These are phyloP conservation scores for Xanthoconium separans DNA, from an alignment of 1,284 basidiomycete genomes.

Conservation along the genomic window DNA sequence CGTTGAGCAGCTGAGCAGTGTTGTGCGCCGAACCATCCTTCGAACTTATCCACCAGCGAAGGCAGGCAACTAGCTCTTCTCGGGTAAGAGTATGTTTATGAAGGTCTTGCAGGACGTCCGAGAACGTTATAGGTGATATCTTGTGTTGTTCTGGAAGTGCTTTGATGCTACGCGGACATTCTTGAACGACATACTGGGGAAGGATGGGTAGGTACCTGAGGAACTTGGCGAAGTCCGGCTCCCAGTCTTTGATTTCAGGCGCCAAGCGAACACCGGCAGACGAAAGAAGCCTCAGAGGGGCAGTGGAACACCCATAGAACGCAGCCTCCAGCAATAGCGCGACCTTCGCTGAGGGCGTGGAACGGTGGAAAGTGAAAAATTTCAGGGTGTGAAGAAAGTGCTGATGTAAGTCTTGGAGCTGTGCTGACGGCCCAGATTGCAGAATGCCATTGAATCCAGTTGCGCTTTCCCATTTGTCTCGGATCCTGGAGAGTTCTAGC, in stretches of 20 bases:
- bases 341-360: constrained; percentile 83
- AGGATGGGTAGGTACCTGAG: no score
- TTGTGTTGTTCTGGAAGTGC: no score
- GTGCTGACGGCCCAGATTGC: constrained; percentile 29
- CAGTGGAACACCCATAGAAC: constrained; percentile 69
- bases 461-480: constrained; percentile 49
- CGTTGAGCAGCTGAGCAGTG: no score
- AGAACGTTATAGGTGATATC: no score
- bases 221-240: constrained; percentile 50
- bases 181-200: no score
- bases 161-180: no score
- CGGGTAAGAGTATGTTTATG: no score
- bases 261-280: constrained; percentile 72
- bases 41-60: no score
- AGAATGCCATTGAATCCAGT: not conserved
- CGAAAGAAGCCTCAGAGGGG: constrained; percentile 73
- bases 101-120: no score
- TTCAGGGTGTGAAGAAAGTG: constrained; percentile 80
- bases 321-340: constrained; percentile 69
- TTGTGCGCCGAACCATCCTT: no score
- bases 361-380: constrained; percentile 84
- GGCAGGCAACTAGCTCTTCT: no score
- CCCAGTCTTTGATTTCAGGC: constrained; percentile 64
- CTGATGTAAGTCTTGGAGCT: constrained; percentile 45
- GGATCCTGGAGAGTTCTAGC: constrained; percentile 66